Conservation (phyloP, 192 early-diverging fungal species). For the Pilobolus umbonatus region DNA sequence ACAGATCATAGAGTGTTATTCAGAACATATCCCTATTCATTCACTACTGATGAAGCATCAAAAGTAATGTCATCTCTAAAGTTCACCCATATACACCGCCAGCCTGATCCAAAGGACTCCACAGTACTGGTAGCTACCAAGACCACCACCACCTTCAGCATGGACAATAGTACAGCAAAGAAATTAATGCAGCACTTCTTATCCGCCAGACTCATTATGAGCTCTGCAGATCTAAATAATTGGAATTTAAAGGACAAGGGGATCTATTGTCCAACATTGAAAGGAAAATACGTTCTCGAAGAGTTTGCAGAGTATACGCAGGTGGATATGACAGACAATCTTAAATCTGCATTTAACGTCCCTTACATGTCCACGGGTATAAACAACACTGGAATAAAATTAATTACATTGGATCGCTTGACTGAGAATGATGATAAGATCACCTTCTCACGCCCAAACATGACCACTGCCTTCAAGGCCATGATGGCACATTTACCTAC, state of each 20-base stretch:
- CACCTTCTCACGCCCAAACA: slow-evolving; percentile 28
- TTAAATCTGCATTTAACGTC: neutral
- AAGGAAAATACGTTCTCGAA: slow-evolving; percentile 45
- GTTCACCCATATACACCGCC: slow-evolving; percentile 21
- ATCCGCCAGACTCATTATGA: slow-evolving; percentile 44
- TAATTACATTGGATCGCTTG: slow-evolving; percentile 16
- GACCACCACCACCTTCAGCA: slow-evolving; percentile 50
- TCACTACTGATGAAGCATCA: slow-evolving; percentile 4
- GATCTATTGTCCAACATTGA: slow-evolving; percentile 40
- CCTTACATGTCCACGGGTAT: neutral
- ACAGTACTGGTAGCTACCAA: slow-evolving; percentile 27
- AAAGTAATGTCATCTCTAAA: neutral
- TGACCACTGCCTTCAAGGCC: slow-evolving; percentile 37
- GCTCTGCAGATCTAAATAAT: slow-evolving; percentile 34
- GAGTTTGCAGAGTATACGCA: slow-evolving; percentile 28
- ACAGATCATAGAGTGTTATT: slow-evolving; percentile 43
- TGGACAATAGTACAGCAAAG: slow-evolving; percentile 45
- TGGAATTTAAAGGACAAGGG: slow-evolving; percentile 40
- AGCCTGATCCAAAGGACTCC: slow-evolving; percentile 40
- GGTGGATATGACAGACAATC: slow-evolving; percentile 15
- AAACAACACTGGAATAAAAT: neutral
- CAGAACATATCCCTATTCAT: slow-evolving; percentile 13
- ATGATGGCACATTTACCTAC: slow-evolving; percentile 41
- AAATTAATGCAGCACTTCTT: slow-evolving; percentile 49
- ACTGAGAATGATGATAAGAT: slow-evolving; percentile 36